phyloP scores from a whole-genome alignment of 768 basidiomycete species.

The Nidula microcarpa region DNA sequence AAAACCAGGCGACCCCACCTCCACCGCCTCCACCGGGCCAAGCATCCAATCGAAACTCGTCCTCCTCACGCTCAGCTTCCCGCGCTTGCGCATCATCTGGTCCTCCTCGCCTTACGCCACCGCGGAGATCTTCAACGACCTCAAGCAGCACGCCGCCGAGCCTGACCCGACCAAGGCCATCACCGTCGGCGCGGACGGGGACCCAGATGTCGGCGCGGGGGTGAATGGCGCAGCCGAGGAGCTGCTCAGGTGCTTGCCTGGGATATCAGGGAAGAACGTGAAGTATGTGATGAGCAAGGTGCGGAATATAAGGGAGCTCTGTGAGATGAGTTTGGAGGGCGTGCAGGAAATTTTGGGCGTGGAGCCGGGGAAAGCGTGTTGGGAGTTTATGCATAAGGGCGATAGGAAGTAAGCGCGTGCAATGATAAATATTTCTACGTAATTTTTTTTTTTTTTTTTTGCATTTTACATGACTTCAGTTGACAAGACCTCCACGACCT shows the following conservation, averaged over 20 bases:
- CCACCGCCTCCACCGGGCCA: slow-evolving; percentile 34
- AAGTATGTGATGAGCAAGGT: slow-evolving; percentile 83
- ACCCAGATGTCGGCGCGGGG: slow-evolving; percentile 60
- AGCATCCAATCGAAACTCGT: slow-evolving; percentile 90
- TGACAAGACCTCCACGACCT: too few species aligned
- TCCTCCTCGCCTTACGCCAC: slow-evolving; percentile 94
- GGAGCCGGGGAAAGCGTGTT: slow-evolving; percentile 78
- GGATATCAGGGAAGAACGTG: slow-evolving; percentile 80
- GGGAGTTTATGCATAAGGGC: slow-evolving; percentile 78
- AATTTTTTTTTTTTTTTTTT: too few species aligned
- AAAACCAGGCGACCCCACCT: slow-evolving; percentile 25
- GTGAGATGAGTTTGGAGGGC: slow-evolving; percentile 53
- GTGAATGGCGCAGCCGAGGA: slow-evolving; percentile 80
- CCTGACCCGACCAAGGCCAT: slow-evolving; percentile 79
- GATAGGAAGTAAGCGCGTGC: slow-evolving; percentile 23
- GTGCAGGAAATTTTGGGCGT: slow-evolving; percentile 76
- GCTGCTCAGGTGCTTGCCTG: slow-evolving; percentile 77
- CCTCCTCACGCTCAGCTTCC: slow-evolving; percentile 85
- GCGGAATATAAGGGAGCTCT: slow-evolving; percentile 72
- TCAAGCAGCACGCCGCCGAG: slow-evolving; percentile 77
- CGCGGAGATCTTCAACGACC: slow-evolving; percentile 87
- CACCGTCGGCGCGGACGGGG: slow-evolving; percentile 77
- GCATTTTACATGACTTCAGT: too few species aligned
- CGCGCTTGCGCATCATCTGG: slow-evolving; percentile 93
- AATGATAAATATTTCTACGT: too few species aligned